phyloP scores from a whole-genome alignment of 441 rosid species.

The Daphne laureola region DNA sequence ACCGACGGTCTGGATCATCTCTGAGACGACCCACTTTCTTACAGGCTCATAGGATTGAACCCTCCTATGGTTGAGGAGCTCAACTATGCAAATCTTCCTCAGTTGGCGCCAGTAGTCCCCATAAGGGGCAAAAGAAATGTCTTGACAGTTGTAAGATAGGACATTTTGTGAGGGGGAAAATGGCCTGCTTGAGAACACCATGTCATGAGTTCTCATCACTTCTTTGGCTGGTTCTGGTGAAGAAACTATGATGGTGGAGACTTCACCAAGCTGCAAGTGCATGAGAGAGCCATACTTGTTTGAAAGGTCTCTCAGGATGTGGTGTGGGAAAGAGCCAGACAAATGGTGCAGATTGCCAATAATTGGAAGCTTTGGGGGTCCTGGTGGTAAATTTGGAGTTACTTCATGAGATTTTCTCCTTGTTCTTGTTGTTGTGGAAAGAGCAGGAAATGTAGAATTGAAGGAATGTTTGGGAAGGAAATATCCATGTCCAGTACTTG shows the following conservation, averaged over 20 bases:
- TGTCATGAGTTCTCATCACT: constrained; percentile 7
- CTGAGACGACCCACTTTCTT: constrained; percentile 7
- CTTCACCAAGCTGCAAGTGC: constrained; percentile 7
- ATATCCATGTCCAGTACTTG: no score
- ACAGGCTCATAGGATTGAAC: constrained; percentile 3
- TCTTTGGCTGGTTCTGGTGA: constrained; percentile 13
- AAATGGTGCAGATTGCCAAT: constrained; percentile 14
- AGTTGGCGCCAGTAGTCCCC: constrained; percentile 10
- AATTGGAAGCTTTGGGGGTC: constrained; percentile 12
- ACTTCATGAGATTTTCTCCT: no score
- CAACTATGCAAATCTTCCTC: constrained; percentile 7
- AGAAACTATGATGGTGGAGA: constrained; percentile 10
- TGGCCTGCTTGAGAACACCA: constrained; percentile 7
- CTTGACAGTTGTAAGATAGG: constrained; percentile 5
- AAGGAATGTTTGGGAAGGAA: no score
- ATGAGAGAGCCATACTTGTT: constrained; percentile 7
- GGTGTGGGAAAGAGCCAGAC: constrained; percentile 6
- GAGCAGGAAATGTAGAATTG: no score
- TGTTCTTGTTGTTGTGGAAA: no score
- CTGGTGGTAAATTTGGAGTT: constrained; percentile 9
- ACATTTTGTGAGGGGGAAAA: constrained; percentile 1
- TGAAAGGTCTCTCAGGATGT: constrained; percentile 1
- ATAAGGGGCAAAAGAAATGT: constrained; percentile 8
- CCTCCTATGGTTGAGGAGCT: constrained; percentile 4
- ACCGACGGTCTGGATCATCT: constrained; percentile 1